Evolutionary conservation across 2,329 filamentous ascomycete species (phyloP).

Genomic region (Diplodia sapinea): DNA sequence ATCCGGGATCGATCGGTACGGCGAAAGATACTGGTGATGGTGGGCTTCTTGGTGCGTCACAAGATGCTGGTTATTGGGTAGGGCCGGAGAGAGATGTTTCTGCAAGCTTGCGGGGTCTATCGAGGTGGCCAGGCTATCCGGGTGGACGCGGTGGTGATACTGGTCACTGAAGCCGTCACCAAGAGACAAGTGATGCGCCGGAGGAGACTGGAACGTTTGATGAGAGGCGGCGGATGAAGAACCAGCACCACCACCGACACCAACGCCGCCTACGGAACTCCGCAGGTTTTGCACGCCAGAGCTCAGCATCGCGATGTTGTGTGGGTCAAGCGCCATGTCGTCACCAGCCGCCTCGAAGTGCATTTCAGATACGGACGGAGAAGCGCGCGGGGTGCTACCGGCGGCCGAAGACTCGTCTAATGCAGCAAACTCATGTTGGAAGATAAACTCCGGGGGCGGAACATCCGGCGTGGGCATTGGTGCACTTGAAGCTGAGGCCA

Average conservation of each 20-base stretch:
- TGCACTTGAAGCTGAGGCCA: background rate
- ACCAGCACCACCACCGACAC: background rate
- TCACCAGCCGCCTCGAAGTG: background rate
- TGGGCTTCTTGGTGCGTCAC: background rate
- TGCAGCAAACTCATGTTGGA: conserved; percentile 24
- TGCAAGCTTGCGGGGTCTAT: conserved; percentile 13
- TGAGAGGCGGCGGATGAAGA: background rate
- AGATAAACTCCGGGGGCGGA: conserved; percentile 3
- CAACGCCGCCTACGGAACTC: background rate
- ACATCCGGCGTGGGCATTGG: conserved; percentile 1
- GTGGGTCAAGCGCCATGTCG: conserved; percentile 18
- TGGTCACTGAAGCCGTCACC: background rate
- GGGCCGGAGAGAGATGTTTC: background rate
- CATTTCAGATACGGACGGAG: conserved; percentile 12
- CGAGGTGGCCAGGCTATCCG: background rate
- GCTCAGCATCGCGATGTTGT: conserved; percentile 23
- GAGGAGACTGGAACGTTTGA: background rate
- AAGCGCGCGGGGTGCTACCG: conserved; percentile 5
- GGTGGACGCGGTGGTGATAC: background rate
- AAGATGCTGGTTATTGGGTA: background rate
- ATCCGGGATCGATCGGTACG: background rate
- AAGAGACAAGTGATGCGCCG: background rate
- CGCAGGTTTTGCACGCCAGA: conserved; percentile 19
- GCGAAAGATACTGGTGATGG: conserved; percentile 10
- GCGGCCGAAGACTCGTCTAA: background rate